A percentile compares a stretch with the other conserved stretches of the same genome.
Conservation (phyloP, 176 grass and related monocot genomes). For the Rhipidocladum racemiflorum region DNA sequence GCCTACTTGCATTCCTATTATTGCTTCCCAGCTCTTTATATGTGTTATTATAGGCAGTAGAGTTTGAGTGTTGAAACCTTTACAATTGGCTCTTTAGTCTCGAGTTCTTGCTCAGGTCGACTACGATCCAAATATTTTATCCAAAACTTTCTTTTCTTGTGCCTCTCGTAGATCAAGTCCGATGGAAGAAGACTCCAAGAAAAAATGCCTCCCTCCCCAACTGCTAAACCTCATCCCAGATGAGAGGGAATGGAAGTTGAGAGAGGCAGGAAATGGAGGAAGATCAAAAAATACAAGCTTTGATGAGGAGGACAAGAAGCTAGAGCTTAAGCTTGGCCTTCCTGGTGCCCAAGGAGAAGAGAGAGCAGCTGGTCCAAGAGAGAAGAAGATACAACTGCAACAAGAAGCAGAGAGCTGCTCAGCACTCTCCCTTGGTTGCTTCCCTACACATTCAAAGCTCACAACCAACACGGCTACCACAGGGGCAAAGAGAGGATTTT, state of each 20-base stretch:
- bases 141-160: background rate
- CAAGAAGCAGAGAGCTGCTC: constrained; percentile 35
- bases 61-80: constrained; percentile 18
- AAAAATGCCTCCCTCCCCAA: constrained; percentile 32
- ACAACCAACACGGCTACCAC: constrained; percentile 12
- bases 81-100: background rate
- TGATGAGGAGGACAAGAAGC: constrained; percentile 33
- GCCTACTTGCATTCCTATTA: constrained; percentile 4
- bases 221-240: constrained; percentile 77
- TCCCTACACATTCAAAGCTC: constrained; percentile 42
- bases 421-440: constrained; percentile 43
- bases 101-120: background rate
- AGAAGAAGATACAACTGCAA: constrained; percentile 23
- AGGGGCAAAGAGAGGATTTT: constrained; percentile 58
- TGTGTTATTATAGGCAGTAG: background rate
- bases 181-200: constrained; percentile 55
- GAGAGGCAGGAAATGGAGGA: background rate
- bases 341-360: constrained; percentile 40
- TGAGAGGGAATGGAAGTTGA: constrained; percentile 47
- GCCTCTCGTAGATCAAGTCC: constrained; percentile 25
- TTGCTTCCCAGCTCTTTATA: background rate
- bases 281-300: background rate
- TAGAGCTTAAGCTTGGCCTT: constrained; percentile 77
- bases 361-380: background rate
- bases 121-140: background rate